Percentiles rank a stretch among this genome's conserved stretches.
phyloP scores from a whole-genome alignment of 176 grass and related monocot genomes.

The Guadua angustifolia region DNA sequence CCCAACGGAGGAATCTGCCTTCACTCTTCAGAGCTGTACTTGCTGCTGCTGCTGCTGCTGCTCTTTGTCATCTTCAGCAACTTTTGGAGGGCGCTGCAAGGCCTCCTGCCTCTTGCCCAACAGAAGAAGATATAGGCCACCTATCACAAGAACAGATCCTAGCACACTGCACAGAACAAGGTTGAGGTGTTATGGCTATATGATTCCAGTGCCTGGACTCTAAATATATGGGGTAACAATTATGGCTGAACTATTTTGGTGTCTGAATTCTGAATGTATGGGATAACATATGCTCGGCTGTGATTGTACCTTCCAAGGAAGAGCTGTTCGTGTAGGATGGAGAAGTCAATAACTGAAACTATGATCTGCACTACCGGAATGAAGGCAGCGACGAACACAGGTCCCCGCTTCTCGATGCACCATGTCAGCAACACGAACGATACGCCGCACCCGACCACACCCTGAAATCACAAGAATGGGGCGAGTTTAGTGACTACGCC shows the following conservation, averaged over 20 bases:
- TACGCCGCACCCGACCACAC: slow-evolving; percentile 74
- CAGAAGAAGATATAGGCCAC: slow-evolving; percentile 81
- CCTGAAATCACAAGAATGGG: slow-evolving; percentile 43
- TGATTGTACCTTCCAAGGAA: slow-evolving; percentile 74
- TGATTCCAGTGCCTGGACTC: background rate
- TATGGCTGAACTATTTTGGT: background rate
- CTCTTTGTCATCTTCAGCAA: slow-evolving; percentile 41
- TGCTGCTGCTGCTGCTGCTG: slow-evolving; percentile 58
- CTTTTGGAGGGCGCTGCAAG: slow-evolving; percentile 45
- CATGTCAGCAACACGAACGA: slow-evolving; percentile 81
- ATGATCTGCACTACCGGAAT: slow-evolving; percentile 90
- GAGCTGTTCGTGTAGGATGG: slow-evolving; percentile 72
- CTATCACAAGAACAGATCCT: slow-evolving; percentile 70
- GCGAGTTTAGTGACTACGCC: background rate
- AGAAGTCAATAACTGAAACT: slow-evolving; percentile 75
- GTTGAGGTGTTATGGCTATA: background rate
- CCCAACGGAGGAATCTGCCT: background rate
- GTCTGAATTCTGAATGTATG: background rate
- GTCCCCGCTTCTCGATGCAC: slow-evolving; percentile 84
- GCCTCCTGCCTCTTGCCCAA: slow-evolving; percentile 87
- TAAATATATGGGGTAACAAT: background rate
- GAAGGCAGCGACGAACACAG: slow-evolving; percentile 91
- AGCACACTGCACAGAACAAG: slow-evolving; percentile 55
- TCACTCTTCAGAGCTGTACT: slow-evolving; percentile 46
- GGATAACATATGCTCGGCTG: background rate